phyloP scores from a whole-genome alignment of 148 eudicot genomes.

The Fallopia convolvulus region DNA sequence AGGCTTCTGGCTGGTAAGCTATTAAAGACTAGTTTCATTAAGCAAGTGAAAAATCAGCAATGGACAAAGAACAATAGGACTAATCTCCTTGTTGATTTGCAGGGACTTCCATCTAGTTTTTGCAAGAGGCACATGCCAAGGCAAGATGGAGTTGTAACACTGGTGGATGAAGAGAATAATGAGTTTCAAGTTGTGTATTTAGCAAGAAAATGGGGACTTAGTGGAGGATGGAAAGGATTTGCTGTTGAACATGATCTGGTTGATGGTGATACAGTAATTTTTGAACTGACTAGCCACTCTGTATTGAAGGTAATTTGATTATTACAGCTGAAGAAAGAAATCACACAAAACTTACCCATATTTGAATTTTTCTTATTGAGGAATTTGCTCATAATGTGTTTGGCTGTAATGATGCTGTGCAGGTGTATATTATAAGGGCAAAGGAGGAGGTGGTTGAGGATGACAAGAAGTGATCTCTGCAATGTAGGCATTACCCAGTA shows the following conservation, averaged over 20 bases:
- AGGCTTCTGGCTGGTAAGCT: conserved; percentile 83
- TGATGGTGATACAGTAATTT: conserved; percentile 81
- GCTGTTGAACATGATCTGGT: conserved; percentile 58
- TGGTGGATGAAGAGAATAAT: conserved; percentile 68
- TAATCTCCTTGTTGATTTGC: neutral
- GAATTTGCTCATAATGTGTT: no score
- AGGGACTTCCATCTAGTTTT: conserved; percentile 44
- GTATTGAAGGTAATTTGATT: conserved; percentile 42
- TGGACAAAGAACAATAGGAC: neutral
- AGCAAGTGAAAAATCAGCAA: neutral
- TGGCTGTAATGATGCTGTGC: neutral
- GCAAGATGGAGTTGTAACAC: conserved; percentile 46
- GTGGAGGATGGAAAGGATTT: conserved; percentile 94
- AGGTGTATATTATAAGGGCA: conserved; percentile 14
- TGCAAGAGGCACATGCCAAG: conserved; percentile 52
- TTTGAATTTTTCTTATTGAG: no score
- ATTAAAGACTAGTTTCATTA: neutral
- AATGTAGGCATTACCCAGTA: no score
- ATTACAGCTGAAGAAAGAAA: neutral
- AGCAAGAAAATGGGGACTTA: conserved; percentile 69
- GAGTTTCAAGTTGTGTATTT: conserved; percentile 58
- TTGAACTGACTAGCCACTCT: conserved; percentile 46
- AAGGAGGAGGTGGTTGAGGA: conserved; percentile 4
- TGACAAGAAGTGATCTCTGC: neutral
- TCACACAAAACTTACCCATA: neutral